Base-by-base conservation (phyloP, 345 rosid species). In the Boechera stricta region DNA sequence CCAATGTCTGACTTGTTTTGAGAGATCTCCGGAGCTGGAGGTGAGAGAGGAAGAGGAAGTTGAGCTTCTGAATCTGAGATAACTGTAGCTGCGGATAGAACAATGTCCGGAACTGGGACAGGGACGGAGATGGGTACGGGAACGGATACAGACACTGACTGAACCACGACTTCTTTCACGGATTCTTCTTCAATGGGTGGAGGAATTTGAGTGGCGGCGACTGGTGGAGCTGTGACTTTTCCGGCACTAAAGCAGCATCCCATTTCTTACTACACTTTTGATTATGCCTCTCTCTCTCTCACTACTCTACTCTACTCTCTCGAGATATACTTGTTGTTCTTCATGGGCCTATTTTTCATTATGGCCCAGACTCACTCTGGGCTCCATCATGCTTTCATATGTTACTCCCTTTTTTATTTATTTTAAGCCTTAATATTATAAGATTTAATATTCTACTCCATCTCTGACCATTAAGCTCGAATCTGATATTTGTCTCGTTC, bases 101-200 rank as follows among this genome's bases (percentile, higher is more conserved):
- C 66, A 13, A 59, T 67, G 54, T 53, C 78, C 39, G 63, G 36
- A 10, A 36, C 32, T 8, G 65, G 64, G 48, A 69, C 18, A 2
- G 53, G 60, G n/a, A 53, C 32, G 10, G 52, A 39, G 1, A 61
- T 72, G 18, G 47, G 60, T 26, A 51, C 67, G 4, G 77, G 55
- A 61, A 77, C 51, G 29, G 77, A 53, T 59, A 81, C 83, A 6
- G 83, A 84, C 72, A 88, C 90, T 0, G 93, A 87, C 36, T 86
- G 86, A 10, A 90, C 85, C 4, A 84, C 72, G 13, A 84, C 89
- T 82, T 92, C 91, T 72, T 89, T 87, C 2, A 90, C 92, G 7
- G 84, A 75, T 78, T 90, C 97, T 85, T 88, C 90, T 67, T 88
- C 97, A 9, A 80, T 70, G 33, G 83, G 78, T 45, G 81, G 83